Conservation (phyloP, 352 stramenopile species). For the Blastocystis sp. region DNA sequence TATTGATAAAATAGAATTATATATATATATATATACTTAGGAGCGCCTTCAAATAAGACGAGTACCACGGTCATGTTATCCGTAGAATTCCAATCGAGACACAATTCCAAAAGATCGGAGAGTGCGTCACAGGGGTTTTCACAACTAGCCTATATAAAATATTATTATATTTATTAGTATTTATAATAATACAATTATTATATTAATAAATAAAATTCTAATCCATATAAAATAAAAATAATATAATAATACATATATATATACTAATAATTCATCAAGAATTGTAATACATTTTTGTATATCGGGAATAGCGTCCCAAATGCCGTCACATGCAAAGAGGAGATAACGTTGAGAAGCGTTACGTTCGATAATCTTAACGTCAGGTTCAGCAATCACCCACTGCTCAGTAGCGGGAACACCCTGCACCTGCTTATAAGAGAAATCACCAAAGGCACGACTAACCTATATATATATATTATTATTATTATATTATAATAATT, state of each 20-base stretch:
- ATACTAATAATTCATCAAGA: slow-evolving; percentile 50
- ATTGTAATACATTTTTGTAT: slow-evolving; percentile 46
- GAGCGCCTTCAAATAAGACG: slow-evolving; percentile 43
- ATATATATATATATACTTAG: too few relatives aligned
- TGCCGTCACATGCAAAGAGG: slow-evolving; percentile 68
- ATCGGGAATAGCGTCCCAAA: slow-evolving; percentile 74
- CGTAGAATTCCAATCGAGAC: slow-evolving; percentile 42
- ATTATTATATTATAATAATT: too few relatives aligned
- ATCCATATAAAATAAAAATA: slow-evolving; percentile 37
- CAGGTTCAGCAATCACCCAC: slow-evolving; percentile 59
- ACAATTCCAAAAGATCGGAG: slow-evolving; percentile 41
- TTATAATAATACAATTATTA: slow-evolving; percentile 42
- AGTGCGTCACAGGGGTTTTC: slow-evolving; percentile 8
- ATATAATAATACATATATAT: slow-evolving; percentile 46
- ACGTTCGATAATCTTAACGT: slow-evolving; percentile 58
- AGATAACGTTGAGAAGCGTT: slow-evolving; percentile 63
- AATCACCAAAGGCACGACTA: slow-evolving; percentile 43
- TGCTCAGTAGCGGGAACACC: slow-evolving; percentile 44
- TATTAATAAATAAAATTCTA: neutral
- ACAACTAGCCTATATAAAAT: slow-evolving; percentile 7
- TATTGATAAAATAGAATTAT: too few relatives aligned
- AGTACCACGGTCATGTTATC: slow-evolving; percentile 50
- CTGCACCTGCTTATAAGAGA: slow-evolving; percentile 44
- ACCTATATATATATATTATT: slow-evolving; percentile 21
- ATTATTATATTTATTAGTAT: slow-evolving; percentile 53